Base-by-base conservation (phyloP, 495 filamentous ascomycete species). In the Hyaloscypha hepaticicola region DNA sequence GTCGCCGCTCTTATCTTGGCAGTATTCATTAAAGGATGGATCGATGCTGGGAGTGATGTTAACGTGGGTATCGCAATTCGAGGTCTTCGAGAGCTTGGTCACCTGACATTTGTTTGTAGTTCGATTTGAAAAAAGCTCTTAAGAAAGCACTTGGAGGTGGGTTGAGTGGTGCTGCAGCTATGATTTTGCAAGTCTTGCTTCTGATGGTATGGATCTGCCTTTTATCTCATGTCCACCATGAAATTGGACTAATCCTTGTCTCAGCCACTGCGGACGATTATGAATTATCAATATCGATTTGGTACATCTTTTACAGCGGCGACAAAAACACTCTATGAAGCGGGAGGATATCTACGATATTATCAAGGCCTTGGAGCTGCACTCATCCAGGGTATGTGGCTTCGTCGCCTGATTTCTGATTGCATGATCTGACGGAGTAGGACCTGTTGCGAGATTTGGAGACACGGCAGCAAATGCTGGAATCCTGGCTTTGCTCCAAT, bases 211-310 rank as follows among this genome's bases (percentile, higher is more conserved):
- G 12, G 19, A 12, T n/a, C n/a, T n/a, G n/a, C n/a, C n/a, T n/a
- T n/a, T n/a, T 55, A 31, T 53, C 45, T 57, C 29, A 5, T 28
- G 1, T 21, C 25, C 25, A 11, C 5, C 26, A 11, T 34, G 31
- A 16, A 45, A 45, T 16, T 45, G 58, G 8, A 22, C 50, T 61
- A 19, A 66, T 11, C 16, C 16, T 14, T 49, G 19, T 19, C 31
- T 9, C 41, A 75, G 74, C 74, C 74, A 0, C 69, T 76, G 8
- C 67, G 74, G 28, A 76, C 74, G 0, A 76, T 76, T 48, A 76
- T 76, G 74, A 76, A 76, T 60, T 74, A 74, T n/a, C 74, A 76
- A 33, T 76, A 76, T 55, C 72, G 72, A 1, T 74, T 69, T 55
- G 74, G 74, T 3, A 63, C 56, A 3, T 66, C 72, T 0, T 76